Base-by-base conservation (phyloP, 2,329 filamentous ascomycete genomes). In the Trichothecium roseum region DNA sequence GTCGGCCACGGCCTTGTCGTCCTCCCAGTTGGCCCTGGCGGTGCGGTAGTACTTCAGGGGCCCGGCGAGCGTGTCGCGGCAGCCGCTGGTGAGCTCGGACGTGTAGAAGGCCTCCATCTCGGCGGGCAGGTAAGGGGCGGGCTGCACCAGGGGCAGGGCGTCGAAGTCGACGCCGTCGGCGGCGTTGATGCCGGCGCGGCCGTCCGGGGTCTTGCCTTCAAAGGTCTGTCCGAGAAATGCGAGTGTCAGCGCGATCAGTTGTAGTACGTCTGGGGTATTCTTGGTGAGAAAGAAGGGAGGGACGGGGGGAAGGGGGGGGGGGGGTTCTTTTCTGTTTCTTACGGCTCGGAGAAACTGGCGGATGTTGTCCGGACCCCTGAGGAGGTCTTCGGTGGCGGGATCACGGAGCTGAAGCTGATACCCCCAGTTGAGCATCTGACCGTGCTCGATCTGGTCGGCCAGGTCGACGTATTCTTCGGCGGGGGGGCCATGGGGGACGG, bases 21-120 rank as follows among this genome's bases (percentile, higher is more conserved):
- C 83, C 30, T 83, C 70, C 51, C 66, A 81, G 54, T 91, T 91
- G 40, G 77, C 54, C 51, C 71, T 62, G 7, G 70, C 63, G 3
- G 72, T 81, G 30, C 84, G 74, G 60, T 94, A 94, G 83, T 84
- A 93, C 56, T 84, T 86, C 39, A 83, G 63, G 8, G 84, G 81
- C 2, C 83, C 84, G 45, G 77, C 71, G 40, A 94, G 57, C n/a
- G 83, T 83, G 48, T 77, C 67, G 3, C 62, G 54, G 55, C 76
- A 89, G 56, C 84, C 68, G 16, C 70, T 59, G n/a, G 20, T 24
- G 20, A 24, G 10, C 20, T 24, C 20, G 20, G 20, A 24, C 6
- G 74, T 74, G 55, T 93, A 93, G 59, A 74, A 83, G 37, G 84
- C 75, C 34, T 85, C 80, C 54, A 80, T 74, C 26, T 71, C 64